Conservation (phyloP, 2,329 filamentous ascomycete species). For the Phyllosticta ampelicida region DNA sequence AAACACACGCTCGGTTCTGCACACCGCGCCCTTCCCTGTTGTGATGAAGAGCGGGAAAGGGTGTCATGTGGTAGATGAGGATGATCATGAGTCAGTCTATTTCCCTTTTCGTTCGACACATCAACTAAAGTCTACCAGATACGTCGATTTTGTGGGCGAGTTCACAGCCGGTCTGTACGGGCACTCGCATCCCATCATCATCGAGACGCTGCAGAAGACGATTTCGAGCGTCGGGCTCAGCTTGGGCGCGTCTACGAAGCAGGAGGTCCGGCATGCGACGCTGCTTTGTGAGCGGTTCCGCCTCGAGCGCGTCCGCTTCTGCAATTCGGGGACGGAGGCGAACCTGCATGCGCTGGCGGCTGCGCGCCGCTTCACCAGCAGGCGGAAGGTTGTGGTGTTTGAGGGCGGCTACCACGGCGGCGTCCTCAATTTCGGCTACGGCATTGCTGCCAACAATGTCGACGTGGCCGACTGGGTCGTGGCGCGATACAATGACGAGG, state of each 20-base stretch:
- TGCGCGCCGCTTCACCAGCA: conserved; percentile 39
- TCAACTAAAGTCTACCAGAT: conserved; percentile 21
- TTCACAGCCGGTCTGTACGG: conserved; percentile 20
- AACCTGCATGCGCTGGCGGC: conserved; percentile 19
- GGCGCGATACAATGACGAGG: conserved; percentile 51
- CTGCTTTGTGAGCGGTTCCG: conserved; percentile 17
- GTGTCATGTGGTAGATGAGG: conserved; percentile 20
- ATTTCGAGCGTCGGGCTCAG: conserved; percentile 16
- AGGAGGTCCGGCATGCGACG: conserved; percentile 16
- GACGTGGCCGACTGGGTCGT: conserved; percentile 48
- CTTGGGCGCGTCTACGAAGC: conserved; percentile 17
- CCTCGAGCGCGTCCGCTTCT: conserved; percentile 18
- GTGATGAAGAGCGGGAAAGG: conserved; percentile 21
- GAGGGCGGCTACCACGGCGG: conserved; percentile 45
- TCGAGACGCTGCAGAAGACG: conserved; percentile 15
- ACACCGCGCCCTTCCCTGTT: conserved; percentile 28
- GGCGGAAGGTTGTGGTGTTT: conserved; percentile 42
- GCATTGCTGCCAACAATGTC: conserved; percentile 34
- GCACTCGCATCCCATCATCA: conserved; percentile 21
- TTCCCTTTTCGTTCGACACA: not conserved
- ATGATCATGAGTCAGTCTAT: conserved; percentile 18
- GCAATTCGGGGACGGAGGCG: conserved; percentile 22
- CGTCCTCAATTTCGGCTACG: conserved; percentile 37
- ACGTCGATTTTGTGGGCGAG: conserved; percentile 21
- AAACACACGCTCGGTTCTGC: conserved; percentile 28